Conservation (phyloP, 2,329 filamentous ascomycete genomes). For the Dothideomycetes sp. region DNA sequence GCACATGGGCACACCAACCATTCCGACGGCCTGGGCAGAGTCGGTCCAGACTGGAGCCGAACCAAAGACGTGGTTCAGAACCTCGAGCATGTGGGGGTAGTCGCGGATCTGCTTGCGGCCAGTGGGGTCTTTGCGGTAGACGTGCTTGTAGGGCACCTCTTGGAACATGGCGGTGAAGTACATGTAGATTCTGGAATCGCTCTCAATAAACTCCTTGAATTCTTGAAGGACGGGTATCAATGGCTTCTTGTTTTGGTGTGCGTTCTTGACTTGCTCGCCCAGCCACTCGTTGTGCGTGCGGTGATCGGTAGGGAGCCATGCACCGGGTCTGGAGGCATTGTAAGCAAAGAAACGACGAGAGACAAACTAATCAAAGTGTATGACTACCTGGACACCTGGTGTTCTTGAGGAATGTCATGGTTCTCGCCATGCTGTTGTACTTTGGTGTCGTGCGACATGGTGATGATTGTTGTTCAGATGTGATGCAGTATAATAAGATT, state of each 20-base stretch:
- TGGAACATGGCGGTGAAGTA: conserved; percentile 56
- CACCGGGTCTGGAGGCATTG: conserved; percentile 37
- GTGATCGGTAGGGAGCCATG: conserved; percentile 57
- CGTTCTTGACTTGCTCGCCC: conserved; percentile 44
- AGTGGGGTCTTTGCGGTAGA: conserved; percentile 53
- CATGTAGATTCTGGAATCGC: conserved; percentile 55
- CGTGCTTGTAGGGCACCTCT: conserved; percentile 52
- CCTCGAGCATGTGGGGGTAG: conserved; percentile 56
- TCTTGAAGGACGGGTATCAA: conserved; percentile 54
- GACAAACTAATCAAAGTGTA: not conserved
- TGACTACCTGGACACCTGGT: conserved; percentile 38
- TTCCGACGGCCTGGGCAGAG: conserved; percentile 19
- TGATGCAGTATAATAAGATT: no score
- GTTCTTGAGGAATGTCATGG: conserved; percentile 40
- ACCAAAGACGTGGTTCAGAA: conserved; percentile 50
- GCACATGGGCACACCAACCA: conserved; percentile 30
- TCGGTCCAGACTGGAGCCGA: conserved; percentile 35
- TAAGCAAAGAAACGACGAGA: not conserved
- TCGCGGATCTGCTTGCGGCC: conserved; percentile 55
- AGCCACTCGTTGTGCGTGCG: conserved; percentile 56
- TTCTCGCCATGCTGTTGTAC: conserved; percentile 10
- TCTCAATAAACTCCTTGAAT: conserved; percentile 58
- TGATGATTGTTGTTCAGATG: no score
- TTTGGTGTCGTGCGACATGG: conserved; percentile 5
- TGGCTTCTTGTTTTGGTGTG: conserved; percentile 41